A percentile compares a stretch with the other conserved stretches of the same genome.
These are phyloP conservation scores for Ocimum tenuiflorum DNA, from an alignment of 257 asterid genomes.

Conservation along the genomic window DNA sequence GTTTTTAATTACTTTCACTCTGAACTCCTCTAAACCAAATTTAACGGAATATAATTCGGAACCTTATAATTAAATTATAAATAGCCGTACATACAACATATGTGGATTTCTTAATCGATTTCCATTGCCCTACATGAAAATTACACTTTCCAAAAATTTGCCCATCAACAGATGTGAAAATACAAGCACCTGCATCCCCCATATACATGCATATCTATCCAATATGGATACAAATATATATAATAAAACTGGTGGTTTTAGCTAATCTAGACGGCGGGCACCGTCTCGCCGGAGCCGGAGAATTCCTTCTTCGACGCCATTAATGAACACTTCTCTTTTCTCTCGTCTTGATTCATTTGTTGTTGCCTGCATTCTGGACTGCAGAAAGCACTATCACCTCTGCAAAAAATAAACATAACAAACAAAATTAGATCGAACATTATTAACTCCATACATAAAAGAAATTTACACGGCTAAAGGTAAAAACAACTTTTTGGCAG, in stretches of 20 bases:
- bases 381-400: conserved; percentile 95
- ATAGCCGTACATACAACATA: too few relatives aligned
- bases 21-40: too few relatives aligned
- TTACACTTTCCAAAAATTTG: too few relatives aligned
- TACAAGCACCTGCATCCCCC: conserved; percentile 11
- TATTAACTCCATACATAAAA: too few relatives aligned
- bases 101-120: too few relatives aligned
- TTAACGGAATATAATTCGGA: too few relatives aligned
- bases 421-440: neutral
- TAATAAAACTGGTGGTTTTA: neutral
- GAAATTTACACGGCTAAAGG: too few relatives aligned
- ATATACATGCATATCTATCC: conserved; percentile 18
- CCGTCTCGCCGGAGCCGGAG: conserved; percentile 35
- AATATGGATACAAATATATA: conserved; percentile 6
- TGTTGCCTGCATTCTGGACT: conserved; percentile 76
- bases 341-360: conserved; percentile 66
- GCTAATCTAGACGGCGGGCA: conserved; percentile 37
- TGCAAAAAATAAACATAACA: conserved; percentile 3
- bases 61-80: too few relatives aligned
- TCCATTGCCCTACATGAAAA: too few relatives aligned
- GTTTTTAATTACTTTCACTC: too few relatives aligned
- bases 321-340: conserved; percentile 49
- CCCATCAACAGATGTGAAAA: conserved; percentile 25
- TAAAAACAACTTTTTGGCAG: too few relatives aligned
- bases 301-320: conserved; percentile 37